A percentile compares a stretch with the other conserved stretches of the same genome.
phyloP scores from a whole-genome alignment of 208 protist genomes.

The Acanthamoeba sp. region DNA sequence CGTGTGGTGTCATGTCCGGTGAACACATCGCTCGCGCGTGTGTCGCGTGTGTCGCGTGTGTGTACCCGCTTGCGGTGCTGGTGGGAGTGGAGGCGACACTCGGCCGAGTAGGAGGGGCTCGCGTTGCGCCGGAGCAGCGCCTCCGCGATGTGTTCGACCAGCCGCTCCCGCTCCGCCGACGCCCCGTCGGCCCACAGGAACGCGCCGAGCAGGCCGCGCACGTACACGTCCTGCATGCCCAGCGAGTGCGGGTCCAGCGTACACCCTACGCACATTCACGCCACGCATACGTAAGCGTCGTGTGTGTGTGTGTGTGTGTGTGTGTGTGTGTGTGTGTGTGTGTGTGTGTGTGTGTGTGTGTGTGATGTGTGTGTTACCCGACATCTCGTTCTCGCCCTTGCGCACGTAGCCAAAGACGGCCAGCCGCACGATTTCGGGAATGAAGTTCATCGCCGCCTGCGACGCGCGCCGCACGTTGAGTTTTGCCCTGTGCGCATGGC shows the following conservation, averaged over 20 bases:
- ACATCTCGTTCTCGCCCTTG: conserved; percentile 12
- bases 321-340: too few relatives aligned
- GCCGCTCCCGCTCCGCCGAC: neutral
- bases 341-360: too few relatives aligned
- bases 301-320: too few relatives aligned
- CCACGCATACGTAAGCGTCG: too few relatives aligned
- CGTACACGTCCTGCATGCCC: neutral
- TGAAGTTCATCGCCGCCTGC: neutral
- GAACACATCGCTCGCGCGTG: neutral
- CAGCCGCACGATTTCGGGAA: neutral
- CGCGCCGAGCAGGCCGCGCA: neutral
- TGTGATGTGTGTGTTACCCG: neutral
- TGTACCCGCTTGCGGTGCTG: neutral
- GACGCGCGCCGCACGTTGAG: too few relatives aligned
- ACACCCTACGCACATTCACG: neutral
- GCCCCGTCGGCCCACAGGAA: neutral
- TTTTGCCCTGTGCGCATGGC: too few relatives aligned
- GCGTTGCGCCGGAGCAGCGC: neutral
- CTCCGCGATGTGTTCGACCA: neutral
- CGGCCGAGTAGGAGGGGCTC: neutral
- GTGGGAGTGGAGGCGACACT: neutral
- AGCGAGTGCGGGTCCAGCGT: neutral
- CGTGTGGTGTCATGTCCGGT: neutral
- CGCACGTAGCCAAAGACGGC: neutral
- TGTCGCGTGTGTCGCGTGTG: neutral